Evolutionary conservation across 2,329 filamentous ascomycete species (phyloP), one percentile per base, ranked within the genome.

Genomic region (Sclerotinia nivalis): DNA sequence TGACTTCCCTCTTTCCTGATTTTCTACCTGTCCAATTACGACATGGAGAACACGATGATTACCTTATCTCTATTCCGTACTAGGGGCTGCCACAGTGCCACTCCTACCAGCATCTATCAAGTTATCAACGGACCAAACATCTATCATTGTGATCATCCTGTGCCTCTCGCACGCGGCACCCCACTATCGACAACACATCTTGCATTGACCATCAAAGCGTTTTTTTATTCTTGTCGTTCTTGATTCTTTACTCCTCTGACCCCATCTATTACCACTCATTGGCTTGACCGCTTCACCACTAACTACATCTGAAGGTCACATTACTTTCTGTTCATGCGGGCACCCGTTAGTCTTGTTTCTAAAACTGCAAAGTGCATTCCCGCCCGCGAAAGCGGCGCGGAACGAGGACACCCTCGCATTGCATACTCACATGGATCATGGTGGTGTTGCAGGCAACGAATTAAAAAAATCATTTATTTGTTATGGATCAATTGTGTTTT

Each of bases 301-400:
- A 67, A 52, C 52, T 40, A 54, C 28, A 61, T 50, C 71, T 71
- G 71, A 70, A 73, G 45, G 71, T 77, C 76, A 77, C 73, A 71
- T 72, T 75, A 76, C 68, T 60, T 68, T 58, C 70, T 45, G 28
- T 56, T 73, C 72, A 77, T 77, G 76, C 75, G 76, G 69, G 72
- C 68, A 74, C 62, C 75, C 75, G 75, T 72, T 74, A 73, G 72
- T 73, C 69, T 50, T 66, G 70, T 73, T 67, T 71, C 71, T 72
- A 49, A 68, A 52, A 28, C 54, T 72, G 71, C 71, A 71, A 45
- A 54, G 55, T 74, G 74, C 74, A 74, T 75, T 76, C 73, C 73
- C 74, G 71, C 60, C 72, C 72, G 73, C 73, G 71, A 76, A 70
- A 71, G 72, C 73, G 75, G 76, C 73, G 74, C 74, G 75, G 74